Base-by-base conservation (phyloP, 208 protist genomes). In the Trypanosoma lewisi region DNA sequence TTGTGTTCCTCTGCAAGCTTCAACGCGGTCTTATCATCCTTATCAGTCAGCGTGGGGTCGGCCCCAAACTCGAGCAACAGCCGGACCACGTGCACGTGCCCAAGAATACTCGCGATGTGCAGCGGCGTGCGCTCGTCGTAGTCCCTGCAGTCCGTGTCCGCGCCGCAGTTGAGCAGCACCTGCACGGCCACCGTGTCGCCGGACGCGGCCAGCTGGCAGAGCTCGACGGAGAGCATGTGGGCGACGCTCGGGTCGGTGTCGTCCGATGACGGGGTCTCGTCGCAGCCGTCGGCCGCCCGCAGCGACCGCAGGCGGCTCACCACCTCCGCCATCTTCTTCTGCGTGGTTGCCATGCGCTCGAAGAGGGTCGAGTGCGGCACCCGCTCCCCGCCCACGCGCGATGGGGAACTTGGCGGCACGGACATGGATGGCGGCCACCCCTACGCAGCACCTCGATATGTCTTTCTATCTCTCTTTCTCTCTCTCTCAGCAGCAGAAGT, bases 51-150 rank as follows among this genome's bases (percentile, higher is more conserved):
- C 30, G 64, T 63, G 21, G 37, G 47, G 41, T 93, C 84, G 0
- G 86, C 85, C 19, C 86, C 84, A 57, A 74, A 89, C 37, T 87
- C 82, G 17, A 93, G 73, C 4, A 95, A 75, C 2, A 87, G 25
- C 31, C 77, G 67, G 9, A 87, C 84, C 0, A 92, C 81, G 1
- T 75, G 60, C 0, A 73, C 56, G 42, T 77, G 82, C 0, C 85
- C 84, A 51, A 82, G 79, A 62, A 75, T 69, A 58, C 69, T 73
- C 37, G 89, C 89, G 36, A 95, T 86, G 66, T 95, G 89, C 23
- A 95, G 78, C 21, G 89, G 76, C 3, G 89, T 89, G 27, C 80
- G 75, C 30, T 73, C 78, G 59, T 95, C 75, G 70, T 95, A 95
- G 59, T 95, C 89, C 33, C 74, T 66, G 39, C 72, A 83, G 69